A percentile compares a stretch with the other conserved stretches of the same genome.
These are phyloP conservation scores for Ceratocystis colombiana DNA, from an alignment of 2,329 filamentous ascomycete genomes.

Conservation along the genomic window DNA sequence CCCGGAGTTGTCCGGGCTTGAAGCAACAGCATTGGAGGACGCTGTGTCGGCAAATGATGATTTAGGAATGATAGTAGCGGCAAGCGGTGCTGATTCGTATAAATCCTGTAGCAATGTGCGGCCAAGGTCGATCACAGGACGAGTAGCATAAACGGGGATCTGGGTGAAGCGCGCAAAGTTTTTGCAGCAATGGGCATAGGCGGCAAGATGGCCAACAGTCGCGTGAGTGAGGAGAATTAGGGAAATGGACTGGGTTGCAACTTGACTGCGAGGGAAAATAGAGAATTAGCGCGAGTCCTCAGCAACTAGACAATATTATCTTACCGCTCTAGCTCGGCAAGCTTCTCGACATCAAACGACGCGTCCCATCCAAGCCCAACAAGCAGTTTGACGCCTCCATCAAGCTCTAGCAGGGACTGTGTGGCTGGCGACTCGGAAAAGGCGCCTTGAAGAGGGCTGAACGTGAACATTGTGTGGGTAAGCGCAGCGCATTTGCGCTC, in stretches of 20 bases:
- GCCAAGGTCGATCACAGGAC: constrained; percentile 84
- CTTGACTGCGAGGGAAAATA: constrained; percentile 50
- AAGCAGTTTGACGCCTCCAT: constrained; percentile 90
- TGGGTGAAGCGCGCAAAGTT: constrained; percentile 84
- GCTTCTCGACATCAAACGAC: constrained; percentile 68
- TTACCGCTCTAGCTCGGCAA: constrained; percentile 82
- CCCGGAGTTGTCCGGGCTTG: constrained; percentile 34
- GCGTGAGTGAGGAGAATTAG: constrained; percentile 91
- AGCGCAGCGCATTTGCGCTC: not conserved
- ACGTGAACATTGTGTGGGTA: constrained; percentile 70
- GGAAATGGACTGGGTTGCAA: constrained; percentile 65
- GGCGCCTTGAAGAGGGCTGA: constrained; percentile 83
- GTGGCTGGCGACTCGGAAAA: constrained; percentile 78
- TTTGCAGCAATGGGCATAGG: constrained; percentile 94
- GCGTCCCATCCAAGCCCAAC: constrained; percentile 96
- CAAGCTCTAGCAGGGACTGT: constrained; percentile 91
- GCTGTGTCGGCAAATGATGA: constrained; percentile 51
- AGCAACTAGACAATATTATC: constrained; percentile 1
- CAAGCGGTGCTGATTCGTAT: constrained; percentile 80
- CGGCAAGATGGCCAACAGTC: constrained; percentile 80
- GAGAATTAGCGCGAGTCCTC: not conserved
- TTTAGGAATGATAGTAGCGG: constrained; percentile 69
- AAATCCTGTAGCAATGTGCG: constrained; percentile 84
- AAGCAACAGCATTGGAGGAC: constrained; percentile 26
- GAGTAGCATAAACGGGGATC: constrained; percentile 89